Percentiles rank a stretch among this genome's conserved stretches.
Conservation (phyloP, 2,329 filamentous ascomycete genomes). For the Talaromyces sp. region DNA sequence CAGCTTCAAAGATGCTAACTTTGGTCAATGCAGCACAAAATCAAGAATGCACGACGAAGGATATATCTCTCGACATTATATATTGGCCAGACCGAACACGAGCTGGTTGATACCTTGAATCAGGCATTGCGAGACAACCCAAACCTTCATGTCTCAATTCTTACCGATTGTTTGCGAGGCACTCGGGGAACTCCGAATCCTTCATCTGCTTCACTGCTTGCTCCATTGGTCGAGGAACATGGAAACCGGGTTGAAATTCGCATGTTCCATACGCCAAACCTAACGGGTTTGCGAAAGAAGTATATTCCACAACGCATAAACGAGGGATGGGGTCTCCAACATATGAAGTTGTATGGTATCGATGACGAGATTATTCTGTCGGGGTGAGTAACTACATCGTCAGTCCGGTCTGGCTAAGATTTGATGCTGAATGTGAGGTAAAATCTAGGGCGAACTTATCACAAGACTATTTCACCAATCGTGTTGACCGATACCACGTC, state of each 20-base stretch:
- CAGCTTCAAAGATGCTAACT: not conserved
- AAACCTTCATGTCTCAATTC: conserved; percentile 72
- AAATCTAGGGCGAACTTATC: conserved; percentile 73
- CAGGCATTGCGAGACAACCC: conserved; percentile 70
- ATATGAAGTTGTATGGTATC: conserved; percentile 97
- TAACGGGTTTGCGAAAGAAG: conserved; percentile 80
- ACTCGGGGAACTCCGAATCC: conserved; percentile 82
- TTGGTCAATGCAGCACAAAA: conserved; percentile 59
- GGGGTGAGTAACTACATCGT: conserved; percentile 50
- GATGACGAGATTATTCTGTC: conserved; percentile 95
- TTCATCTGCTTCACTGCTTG: conserved; percentile 83
- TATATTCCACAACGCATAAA: conserved; percentile 86
- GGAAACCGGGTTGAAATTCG: conserved; percentile 85
- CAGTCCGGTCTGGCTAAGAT: not conserved
- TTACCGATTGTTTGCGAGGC: conserved; percentile 86
- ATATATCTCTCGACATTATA: conserved; percentile 96
- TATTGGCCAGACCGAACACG: conserved; percentile 87
- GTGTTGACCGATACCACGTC: conserved; percentile 90
- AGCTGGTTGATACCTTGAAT: conserved; percentile 74
- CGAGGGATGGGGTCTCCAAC: conserved; percentile 95
- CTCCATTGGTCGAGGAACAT: conserved; percentile 77
- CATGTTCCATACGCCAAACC: conserved; percentile 97
- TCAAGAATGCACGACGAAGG: conserved; percentile 67
- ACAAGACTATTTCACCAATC: conserved; percentile 90
- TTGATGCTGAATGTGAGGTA: conserved; percentile 10